Evolutionary conservation across 2,329 filamentous ascomycete genomes (phyloP), one percentile per base, ranked within the genome.

Genomic region (Dryadomyces quercus-mongolicae): DNA sequence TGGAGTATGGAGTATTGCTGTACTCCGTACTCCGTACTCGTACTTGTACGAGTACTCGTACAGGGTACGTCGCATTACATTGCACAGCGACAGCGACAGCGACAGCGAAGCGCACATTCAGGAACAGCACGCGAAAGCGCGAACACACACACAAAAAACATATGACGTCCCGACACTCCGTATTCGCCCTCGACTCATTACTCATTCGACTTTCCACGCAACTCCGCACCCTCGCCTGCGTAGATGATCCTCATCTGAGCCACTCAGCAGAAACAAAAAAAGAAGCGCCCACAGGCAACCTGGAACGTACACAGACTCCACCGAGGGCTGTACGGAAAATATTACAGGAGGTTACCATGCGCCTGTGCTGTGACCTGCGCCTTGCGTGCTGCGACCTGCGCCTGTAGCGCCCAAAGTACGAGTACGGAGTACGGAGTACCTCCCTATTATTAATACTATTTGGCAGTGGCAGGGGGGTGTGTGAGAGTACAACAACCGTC

Each of bases 311-410:
- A 12, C 36, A 4, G 10, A 13, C 36, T 40, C 36, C 36, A 40
- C 31, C 15, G 18, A 9, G 18, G 25, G 31, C 31, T 13, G 47
- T 18, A 38, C 47, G 34, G 18, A 38, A 25, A 38, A 48, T 22
- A 50, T 50, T 50, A 42, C 48, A 50, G 36, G 34, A 38, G 31
- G 20, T 22, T 9, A 10, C 18, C 36, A 40, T 40, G 18, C 42
- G 42, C 16, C 38, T 51, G 49, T 51, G 49, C 49, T 51, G 36
- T 51, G 21, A 31, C 38, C 38, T 51, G 38, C 49, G 21, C 49
- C 36, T 43, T 51, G 49, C 49, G 49, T 51, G 49, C 49, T 51
- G 49, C 38, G 38, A 44, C 38, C 38, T 51, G 49, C 49, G 49
- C 49, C 22, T 51, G 49, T 21, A 34, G 49, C 38, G 36, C 36